Percentiles rank a stretch among this genome's conserved stretches.
phyloP scores from a whole-genome alignment of 2,329 filamentous ascomycete genomes.

The Pseudopithomyces chartarum region DNA sequence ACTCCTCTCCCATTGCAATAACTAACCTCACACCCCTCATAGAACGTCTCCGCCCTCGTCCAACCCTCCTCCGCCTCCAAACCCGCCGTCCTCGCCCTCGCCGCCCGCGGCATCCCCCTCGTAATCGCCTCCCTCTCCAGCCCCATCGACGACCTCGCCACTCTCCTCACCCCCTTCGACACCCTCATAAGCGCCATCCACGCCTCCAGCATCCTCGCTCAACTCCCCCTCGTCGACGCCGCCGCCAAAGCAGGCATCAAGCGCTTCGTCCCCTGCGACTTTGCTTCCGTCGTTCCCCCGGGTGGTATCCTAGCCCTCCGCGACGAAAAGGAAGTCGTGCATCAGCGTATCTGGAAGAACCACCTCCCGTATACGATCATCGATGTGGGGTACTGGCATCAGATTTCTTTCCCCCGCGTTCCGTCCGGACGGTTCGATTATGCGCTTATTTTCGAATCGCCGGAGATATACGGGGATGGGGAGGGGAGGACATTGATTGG shows the following conservation, averaged over 20 bases:
- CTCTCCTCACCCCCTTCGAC: slow-evolving; percentile 39
- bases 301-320: slow-evolving; percentile 52
- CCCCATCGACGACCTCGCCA: slow-evolving; percentile 48
- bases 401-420: slow-evolving; percentile 52
- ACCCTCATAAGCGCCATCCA: slow-evolving; percentile 30
- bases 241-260: slow-evolving; percentile 35
- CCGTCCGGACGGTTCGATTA: slow-evolving; percentile 55
- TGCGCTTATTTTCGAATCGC: slow-evolving; percentile 26
- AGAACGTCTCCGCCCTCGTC: slow-evolving; percentile 37
- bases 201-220: slow-evolving; percentile 15
- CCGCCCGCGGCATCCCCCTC: slow-evolving; percentile 51
- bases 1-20: not conserved
- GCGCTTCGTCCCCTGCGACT: slow-evolving; percentile 39
- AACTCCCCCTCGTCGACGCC: slow-evolving; percentile 33
- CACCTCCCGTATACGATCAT: slow-evolving; percentile 61
- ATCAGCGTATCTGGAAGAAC: slow-evolving; percentile 52
- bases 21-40: not conserved
- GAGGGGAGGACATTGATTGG: slow-evolving; percentile 51
- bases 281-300: slow-evolving; percentile 46
- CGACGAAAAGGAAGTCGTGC: slow-evolving; percentile 57
- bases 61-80: slow-evolving; percentile 56
- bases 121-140: slow-evolving; percentile 51
- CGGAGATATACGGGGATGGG: slow-evolving; percentile 54
- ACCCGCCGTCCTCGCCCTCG: slow-evolving; percentile 48
- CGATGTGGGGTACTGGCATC: slow-evolving; percentile 65